Percentiles rank a stretch among this genome's conserved stretches.
These are phyloP conservation scores for Stephania japonica DNA, from an alignment of 164 flowering plant genomes.

Conservation along the genomic window DNA sequence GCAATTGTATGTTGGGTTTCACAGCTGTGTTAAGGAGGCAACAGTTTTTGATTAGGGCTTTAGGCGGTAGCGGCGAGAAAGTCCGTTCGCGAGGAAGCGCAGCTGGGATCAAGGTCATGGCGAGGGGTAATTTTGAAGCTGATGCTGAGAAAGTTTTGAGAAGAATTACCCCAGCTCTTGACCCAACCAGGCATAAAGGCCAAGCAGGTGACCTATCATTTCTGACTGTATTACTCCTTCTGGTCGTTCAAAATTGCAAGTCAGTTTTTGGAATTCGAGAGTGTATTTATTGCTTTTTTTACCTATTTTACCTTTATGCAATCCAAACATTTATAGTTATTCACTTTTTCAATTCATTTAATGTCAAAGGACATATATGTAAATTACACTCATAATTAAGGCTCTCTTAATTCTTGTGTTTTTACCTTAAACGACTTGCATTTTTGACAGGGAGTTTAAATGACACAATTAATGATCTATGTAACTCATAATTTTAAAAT, in stretches of 20 bases:
- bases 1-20: slow-evolving; percentile 25
- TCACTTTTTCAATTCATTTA: no score
- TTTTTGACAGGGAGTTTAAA: no score
- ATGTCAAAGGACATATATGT: no score
- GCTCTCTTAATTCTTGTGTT: no score
- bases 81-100: slow-evolving; percentile 12
- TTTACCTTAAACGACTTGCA: no score
- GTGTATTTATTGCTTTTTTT: no score
- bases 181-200: slow-evolving; percentile 68
- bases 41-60: slow-evolving; percentile 46
- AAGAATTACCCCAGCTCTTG: slow-evolving; percentile 69
- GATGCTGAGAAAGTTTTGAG: slow-evolving; percentile 61
- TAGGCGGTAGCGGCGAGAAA: slow-evolving; percentile 25
- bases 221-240: not conserved
- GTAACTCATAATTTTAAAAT: no score
- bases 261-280: not conserved
- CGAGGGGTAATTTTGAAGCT: slow-evolving; percentile 39
- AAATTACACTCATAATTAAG: no score
- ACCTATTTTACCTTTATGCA: no score
- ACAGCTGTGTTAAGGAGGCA: slow-evolving; percentile 57
- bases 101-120: slow-evolving; percentile 15
- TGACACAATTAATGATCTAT: no score
- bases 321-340: no score
- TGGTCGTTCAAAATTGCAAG: not conserved
- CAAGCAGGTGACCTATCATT: slow-evolving; percentile 64